Evolutionary conservation across 75 land plant genomes (phyloP), one percentile per base, ranked within the genome.

Genomic region (Cryptomeria japonica): DNA sequence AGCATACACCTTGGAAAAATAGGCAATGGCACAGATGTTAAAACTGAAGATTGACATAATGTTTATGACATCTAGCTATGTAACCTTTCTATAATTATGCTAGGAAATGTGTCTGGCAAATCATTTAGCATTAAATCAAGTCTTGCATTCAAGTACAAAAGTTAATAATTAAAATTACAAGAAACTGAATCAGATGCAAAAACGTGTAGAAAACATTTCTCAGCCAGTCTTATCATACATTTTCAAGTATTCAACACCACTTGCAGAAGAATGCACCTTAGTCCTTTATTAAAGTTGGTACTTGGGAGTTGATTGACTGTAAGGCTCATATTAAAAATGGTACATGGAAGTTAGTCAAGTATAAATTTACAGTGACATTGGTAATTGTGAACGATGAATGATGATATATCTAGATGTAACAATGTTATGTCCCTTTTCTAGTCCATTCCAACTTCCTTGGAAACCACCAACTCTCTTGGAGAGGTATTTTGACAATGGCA

Each of bases 1-100:
- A 84, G 93, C 91, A 87, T 98, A 98, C 83, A 98, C 97, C 99
- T 98, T 39, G 38, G 90, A 51, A 15, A 18, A 89, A 73, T 87
- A 82, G 46, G n/a, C 47, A 87, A 39, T 42, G 38, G 34, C 47
- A 34, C 34, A 87, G 87, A 10, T 36, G 44, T 87, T 22, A 82
- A 42, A 70, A 34, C 46, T 18, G 18, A 75, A 75, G 25, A 16
- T 37, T 25, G 83, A 70, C 25, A 10, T 15, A 47, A 28, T 49
- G 37, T 11, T 44, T 42, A 47, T 34, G 46, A 31, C 80, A 44
- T 19, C 39, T 19, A 82, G 51, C 39, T 38, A 79, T 39, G 46
- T 80, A 39, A 80, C 11, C 42, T 42, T 80, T 39, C 83, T 38
- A 80, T 39, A 25, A 80, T 37, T 77, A 42, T 38, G 32, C 47